These are phyloP conservation scores for Guadua angustifolia DNA, from an alignment of 176 grass and related monocot genomes.

Conservation along the genomic window DNA sequence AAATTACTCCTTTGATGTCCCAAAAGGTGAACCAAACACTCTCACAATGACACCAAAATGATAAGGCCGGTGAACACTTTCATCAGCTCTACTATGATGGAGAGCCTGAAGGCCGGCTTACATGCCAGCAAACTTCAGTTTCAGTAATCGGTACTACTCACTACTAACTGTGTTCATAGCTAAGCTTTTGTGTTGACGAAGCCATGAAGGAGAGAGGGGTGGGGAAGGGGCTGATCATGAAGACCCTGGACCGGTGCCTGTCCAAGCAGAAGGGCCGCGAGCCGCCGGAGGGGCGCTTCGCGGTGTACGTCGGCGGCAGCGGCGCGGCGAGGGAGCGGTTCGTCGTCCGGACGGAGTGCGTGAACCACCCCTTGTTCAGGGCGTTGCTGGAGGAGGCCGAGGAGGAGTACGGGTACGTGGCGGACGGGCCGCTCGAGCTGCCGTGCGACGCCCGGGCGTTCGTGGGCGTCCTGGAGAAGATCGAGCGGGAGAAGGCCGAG, in stretches of 20 bases:
- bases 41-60: background rate
- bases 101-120: background rate
- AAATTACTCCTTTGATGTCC: background rate
- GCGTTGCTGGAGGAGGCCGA: constrained; percentile 61
- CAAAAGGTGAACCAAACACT: background rate
- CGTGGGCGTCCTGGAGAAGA: constrained; percentile 37
- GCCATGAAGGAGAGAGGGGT: constrained; percentile 20
- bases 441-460: constrained; percentile 50
- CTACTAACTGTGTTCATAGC: background rate
- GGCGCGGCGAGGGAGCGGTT: constrained; percentile 51
- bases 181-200: background rate
- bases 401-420: constrained; percentile 45
- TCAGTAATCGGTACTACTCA: background rate
- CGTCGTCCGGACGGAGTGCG: constrained; percentile 55
- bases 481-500: constrained; percentile 45
- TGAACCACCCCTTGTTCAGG: constrained; percentile 66
- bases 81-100: background rate
- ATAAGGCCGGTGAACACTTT: background rate
- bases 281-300: constrained; percentile 43
- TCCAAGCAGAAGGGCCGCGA: constrained; percentile 27
- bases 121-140: background rate
- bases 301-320: constrained; percentile 58
- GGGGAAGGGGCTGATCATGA: constrained; percentile 43
- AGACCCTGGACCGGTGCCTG: constrained; percentile 51
- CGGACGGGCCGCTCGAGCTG: constrained; percentile 55